Base-by-base conservation (phyloP, 2,329 filamentous ascomycete genomes). In the Scortechinia acanthostroma region DNA sequence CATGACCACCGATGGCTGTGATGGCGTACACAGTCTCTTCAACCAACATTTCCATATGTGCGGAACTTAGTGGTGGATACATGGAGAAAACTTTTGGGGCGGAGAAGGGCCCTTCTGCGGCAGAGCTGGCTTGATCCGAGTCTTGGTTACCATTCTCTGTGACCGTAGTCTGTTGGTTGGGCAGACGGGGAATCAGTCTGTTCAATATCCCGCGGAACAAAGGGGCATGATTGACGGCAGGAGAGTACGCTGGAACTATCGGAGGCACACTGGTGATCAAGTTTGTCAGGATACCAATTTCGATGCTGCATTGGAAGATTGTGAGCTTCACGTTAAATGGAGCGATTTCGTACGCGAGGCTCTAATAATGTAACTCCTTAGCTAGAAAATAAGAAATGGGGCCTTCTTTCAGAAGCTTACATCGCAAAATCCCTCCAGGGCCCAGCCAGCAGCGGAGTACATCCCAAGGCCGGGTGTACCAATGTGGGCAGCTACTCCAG, bases 21-120 rank as follows among this genome's bases (percentile, higher is more conserved):
- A 98, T 73, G 1, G 91, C 91, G 61, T 95, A 86, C 0, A 97
- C 87, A 0, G 93, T 95, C 65, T 97, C 93, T 48, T 83, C 77
- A 3, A 95, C 86, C 16, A 97, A 68, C 20, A 40, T 17, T 40
- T 40, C 35, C 10, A 40, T 6, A 40, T 40, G 35, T 6, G 35
- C 35, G 10, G 35, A 40, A 19, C 35, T 40, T 10, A 40, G 35
- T 19, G 35, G 35, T 6, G 35, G 35, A 19, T 40, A 19, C 10
- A 19, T 19, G 6, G 35, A 40, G 35, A 40, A 13, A 17, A 40
- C 17, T 10, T 40, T 17, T 6, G 35, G 35, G 10, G 17, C 10
- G 17, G 35, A 40, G 20, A 40, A 40, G 6, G 35, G 35, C 14
- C 35, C 35, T 15, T 19, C 17, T 19, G 14, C 35, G 35, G 6